Evolutionary conservation across 257 asterid genomes (phyloP).

Genomic region (Rehmannia glutinosa): DNA sequence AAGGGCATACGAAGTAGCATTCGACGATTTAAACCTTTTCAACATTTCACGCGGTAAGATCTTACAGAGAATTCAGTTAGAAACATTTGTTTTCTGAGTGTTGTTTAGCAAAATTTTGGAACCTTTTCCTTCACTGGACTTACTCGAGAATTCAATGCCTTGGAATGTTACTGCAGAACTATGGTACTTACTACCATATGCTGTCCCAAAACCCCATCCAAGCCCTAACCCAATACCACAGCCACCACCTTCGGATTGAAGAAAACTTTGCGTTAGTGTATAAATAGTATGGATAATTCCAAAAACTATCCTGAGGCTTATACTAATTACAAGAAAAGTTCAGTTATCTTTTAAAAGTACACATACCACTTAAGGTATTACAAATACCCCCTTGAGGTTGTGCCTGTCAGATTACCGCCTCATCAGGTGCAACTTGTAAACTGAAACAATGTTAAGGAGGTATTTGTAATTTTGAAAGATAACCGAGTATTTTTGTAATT

Average conservation of each 20-base stretch:
- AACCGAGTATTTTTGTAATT: too few species aligned
- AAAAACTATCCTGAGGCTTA: too few species aligned
- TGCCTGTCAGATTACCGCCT: too few species aligned
- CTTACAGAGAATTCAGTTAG: neutral
- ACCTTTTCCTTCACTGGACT: constrained; percentile 36
- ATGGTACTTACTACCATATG: constrained; percentile 81
- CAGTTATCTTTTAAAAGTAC: too few species aligned
- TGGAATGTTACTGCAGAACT: constrained; percentile 56
- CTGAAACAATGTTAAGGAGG: too few species aligned
- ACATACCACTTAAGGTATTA: too few species aligned
- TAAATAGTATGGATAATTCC: neutral
- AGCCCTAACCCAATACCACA: constrained; percentile 89
- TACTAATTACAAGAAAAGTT: too few species aligned
- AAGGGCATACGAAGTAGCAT: neutral
- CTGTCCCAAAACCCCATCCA: constrained; percentile 98
- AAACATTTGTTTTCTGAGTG: constrained; percentile 18
- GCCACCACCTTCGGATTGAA: constrained; percentile 71
- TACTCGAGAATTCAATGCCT: constrained; percentile 49
- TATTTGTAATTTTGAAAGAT: too few species aligned
- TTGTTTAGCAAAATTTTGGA: constrained; percentile 28
- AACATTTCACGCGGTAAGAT: neutral
- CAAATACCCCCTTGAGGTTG: too few species aligned
- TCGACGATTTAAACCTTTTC: neutral
- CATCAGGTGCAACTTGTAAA: neutral
- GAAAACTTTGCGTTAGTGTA: constrained; percentile 3